These are phyloP conservation scores for Solanum bukasovii DNA, from an alignment of 257 asterid genomes.

Conservation along the genomic window DNA sequence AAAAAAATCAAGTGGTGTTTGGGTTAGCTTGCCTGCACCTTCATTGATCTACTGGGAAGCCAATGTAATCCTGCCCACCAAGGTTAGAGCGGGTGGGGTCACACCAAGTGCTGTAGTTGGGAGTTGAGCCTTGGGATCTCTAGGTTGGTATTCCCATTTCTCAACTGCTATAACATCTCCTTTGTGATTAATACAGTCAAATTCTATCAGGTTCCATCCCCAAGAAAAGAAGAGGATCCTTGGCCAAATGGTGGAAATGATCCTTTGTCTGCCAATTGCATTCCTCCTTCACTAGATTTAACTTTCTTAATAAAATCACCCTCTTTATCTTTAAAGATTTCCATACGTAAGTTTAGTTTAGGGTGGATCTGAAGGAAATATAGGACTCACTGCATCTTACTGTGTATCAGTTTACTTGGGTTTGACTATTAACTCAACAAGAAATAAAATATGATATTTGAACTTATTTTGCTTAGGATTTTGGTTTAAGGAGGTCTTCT, in stretches of 20 bases:
- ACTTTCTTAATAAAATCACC: neutral
- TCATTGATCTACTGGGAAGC: neutral
- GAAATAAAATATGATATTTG: neutral
- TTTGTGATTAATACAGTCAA: neutral
- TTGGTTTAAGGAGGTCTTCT: neutral
- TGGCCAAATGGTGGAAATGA: neutral
- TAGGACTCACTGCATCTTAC: neutral
- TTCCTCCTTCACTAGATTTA: neutral
- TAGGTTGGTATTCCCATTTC: neutral
- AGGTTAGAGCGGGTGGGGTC: neutral
- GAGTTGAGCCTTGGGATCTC: neutral
- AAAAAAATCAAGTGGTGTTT: neutral
- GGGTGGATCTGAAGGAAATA: neutral
- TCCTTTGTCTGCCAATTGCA: neutral
- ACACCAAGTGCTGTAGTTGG: neutral
- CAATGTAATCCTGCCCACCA: neutral
- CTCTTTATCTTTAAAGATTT: neutral
- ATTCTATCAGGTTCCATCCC: neutral
- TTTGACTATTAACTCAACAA: neutral
- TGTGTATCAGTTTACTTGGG: neutral
- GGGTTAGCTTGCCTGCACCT: neutral
- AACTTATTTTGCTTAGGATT: neutral
- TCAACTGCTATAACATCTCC: neutral
- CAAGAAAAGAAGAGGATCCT: neutral
- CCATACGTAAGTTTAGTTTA: neutral